These are phyloP conservation scores for Boletus smithii DNA, from an alignment of 1,284 basidiomycete species.

Conservation along the genomic window DNA sequence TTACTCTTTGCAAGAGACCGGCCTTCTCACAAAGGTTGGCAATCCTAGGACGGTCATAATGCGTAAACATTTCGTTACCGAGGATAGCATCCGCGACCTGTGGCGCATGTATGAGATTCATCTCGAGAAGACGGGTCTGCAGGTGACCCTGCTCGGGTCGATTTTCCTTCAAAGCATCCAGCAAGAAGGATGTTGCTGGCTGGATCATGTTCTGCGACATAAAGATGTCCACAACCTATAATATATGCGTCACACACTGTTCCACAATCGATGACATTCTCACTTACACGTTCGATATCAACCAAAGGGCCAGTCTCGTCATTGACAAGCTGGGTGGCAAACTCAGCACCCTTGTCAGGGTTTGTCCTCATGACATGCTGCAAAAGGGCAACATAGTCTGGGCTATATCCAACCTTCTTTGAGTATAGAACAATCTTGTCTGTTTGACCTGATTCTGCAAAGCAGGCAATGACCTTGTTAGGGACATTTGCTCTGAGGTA, in stretches of 20 bases:
- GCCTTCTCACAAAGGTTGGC: constrained; percentile 99
- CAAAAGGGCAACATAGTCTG: constrained; percentile 92
- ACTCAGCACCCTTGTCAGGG: constrained; percentile 98
- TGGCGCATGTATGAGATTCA: constrained; percentile 97
- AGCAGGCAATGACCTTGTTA: constrained; percentile 98
- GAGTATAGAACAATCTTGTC: constrained; percentile 98
- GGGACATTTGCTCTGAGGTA: constrained; percentile 98
- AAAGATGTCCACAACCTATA: constrained; percentile 92
- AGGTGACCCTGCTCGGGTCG: constrained; percentile 95
- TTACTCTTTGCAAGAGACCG: constrained; percentile 86
- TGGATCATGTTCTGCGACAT: constrained; percentile 99
- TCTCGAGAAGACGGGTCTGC: constrained; percentile 95
- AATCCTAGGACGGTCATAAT: constrained; percentile 95
- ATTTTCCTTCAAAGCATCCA: constrained; percentile 99
- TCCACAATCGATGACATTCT: background rate
- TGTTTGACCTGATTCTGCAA: constrained; percentile 97
- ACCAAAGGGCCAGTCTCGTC: constrained; percentile 92
- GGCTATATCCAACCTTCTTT: constrained; percentile 94
- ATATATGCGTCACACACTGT: constrained; percentile 8
- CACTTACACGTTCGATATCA: constrained; percentile 83
- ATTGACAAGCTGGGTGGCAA: constrained; percentile 92
- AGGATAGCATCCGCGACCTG: constrained; percentile 99
- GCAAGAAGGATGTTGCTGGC: constrained; percentile 95
- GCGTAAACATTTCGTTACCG: constrained; percentile 97
- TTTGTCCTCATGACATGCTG: constrained; percentile 97